phyloP scores from a whole-genome alignment of 352 stramenopile genomes.

The Pythium aristosporum region DNA sequence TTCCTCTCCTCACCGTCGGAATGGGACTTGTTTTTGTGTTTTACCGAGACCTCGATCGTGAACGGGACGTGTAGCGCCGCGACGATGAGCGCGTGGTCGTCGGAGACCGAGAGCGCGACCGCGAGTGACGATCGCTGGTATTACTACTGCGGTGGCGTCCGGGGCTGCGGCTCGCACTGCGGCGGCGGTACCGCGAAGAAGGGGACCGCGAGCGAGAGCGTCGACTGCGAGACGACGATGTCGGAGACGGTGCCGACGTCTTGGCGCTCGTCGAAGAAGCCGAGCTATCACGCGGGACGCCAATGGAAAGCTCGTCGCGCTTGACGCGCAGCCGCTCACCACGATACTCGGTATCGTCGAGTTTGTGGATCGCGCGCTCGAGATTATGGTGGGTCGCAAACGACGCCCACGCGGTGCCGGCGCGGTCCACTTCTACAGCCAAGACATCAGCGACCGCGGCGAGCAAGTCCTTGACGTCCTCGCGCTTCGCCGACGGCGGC shows the following conservation, averaged over 20 bases:
- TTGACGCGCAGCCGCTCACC: conserved; percentile 47
- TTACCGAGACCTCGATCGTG: conserved; percentile 15
- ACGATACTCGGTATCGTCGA: conserved; percentile 47
- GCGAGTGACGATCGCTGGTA: conserved; percentile 31
- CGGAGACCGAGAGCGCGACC: conserved; percentile 19
- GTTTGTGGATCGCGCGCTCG: conserved; percentile 46
- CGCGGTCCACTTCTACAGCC: conserved; percentile 63
- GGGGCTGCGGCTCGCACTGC: conserved; percentile 26
- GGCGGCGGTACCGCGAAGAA: conserved; percentile 29
- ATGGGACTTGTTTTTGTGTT: not conserved
- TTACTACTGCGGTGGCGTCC: conserved; percentile 19
- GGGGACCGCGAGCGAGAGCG: conserved; percentile 28
- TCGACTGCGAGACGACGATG: conserved; percentile 23
- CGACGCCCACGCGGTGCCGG: conserved; percentile 57
- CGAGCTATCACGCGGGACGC: not conserved
- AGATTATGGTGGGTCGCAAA: conserved; percentile 68
- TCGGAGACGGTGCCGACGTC: conserved; percentile 2
- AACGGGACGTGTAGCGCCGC: conserved; percentile 15
- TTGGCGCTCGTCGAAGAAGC: not conserved
- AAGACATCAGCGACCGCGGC: conserved; percentile 57
- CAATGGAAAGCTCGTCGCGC: not conserved
- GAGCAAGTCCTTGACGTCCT: conserved; percentile 73
- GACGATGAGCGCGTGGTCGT: conserved; percentile 1
- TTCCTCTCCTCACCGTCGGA: no score
- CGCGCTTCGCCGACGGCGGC: conserved; percentile 43